Evolutionary conservation across 805 yeast genomes (phyloP), one percentile per base, ranked within the genome.

Genomic region (Candida tammaniensis): DNA sequence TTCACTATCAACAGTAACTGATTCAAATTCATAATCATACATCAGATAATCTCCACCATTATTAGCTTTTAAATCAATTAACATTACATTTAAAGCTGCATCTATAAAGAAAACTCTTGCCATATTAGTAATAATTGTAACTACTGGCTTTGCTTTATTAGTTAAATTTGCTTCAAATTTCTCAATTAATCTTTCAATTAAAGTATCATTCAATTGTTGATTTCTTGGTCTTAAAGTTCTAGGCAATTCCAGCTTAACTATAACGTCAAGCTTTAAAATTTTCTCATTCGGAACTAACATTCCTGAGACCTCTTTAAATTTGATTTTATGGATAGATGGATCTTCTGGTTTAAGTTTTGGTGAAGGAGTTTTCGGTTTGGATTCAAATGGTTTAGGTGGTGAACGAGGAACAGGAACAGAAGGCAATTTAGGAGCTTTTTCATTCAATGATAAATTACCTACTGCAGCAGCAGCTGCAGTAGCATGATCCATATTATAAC

Each of bases 1-100:
- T 7, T 49, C 52, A 12, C 51, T 54, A 19, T 48, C 56, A 4
- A 40, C 48, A 3, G 52, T 43, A 11, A 47, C 35, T 15, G 46
- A 40, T 47, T 78, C 80, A 55, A 84, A 83, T 52, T 83, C 91
- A 55, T 80, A 82, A 55, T 83, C 91, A 52, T 83, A 84, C 80
- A 84, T 78, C 49, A 85, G 84, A 35, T 83, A 76, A 44, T 75
- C 68, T n/a, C 49, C 49, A 1, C 68, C 68, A 30, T 55, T 54
- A 30, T 67, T 65, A 16, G 71, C 67, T 24, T 64, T 62, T 41
- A 67, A 53, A 40, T 67, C 71, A 7, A 67, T 59, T 48, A 64
- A 38, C 54, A 53, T 55, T 0, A 60, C 67, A 43, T 59, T 55
- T 20, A 67, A 46, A 0, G 42, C 27, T 0, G 54, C 50, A 38